Percentiles rank a stretch among this genome's conserved stretches.
phyloP scores from a whole-genome alignment of 495 filamentous ascomycete species.

The Cenococcum geophilum region DNA sequence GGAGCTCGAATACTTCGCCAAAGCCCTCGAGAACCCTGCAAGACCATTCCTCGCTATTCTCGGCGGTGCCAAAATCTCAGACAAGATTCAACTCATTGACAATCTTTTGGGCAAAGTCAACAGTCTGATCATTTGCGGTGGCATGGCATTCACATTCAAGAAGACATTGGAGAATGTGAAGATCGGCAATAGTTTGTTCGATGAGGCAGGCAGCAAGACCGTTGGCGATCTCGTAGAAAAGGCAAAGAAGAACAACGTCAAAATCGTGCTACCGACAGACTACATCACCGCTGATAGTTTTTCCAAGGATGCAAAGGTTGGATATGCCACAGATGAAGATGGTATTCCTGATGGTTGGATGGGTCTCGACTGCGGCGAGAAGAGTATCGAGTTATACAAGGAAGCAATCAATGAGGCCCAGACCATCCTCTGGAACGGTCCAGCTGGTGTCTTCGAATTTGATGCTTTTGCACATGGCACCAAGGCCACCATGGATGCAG shows the following conservation, averaged over 20 bases:
- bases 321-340: constrained; percentile 74
- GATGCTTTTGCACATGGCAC: constrained; percentile 89
- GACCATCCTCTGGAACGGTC: constrained; percentile 98
- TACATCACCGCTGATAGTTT: constrained; percentile 97
- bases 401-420: constrained; percentile 76
- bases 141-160: constrained; percentile 99
- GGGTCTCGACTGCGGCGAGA: constrained; percentile 88
- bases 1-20: constrained; percentile 98
- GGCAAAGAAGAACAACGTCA: constrained; percentile 91
- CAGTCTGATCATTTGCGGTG: constrained; percentile 92
- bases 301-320: constrained; percentile 70
- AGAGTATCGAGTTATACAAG: constrained; percentile 80
- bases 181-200: constrained; percentile 90
- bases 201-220: constrained; percentile 90
- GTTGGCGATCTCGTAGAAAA: constrained; percentile 84
- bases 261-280: constrained; percentile 89
- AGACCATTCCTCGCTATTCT: constrained; percentile 98
- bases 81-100: constrained; percentile 99
- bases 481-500: constrained; percentile 81
- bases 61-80: constrained; percentile 94
- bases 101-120: constrained; percentile 97
- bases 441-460: constrained; percentile 94
- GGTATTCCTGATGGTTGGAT: constrained; percentile 97
- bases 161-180: constrained; percentile 85
- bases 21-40: constrained; percentile 88